Percentiles rank a stretch among this genome's conserved stretches.
Conservation (phyloP, 495 filamentous ascomycete species). For the Aspergillus leporis region DNA sequence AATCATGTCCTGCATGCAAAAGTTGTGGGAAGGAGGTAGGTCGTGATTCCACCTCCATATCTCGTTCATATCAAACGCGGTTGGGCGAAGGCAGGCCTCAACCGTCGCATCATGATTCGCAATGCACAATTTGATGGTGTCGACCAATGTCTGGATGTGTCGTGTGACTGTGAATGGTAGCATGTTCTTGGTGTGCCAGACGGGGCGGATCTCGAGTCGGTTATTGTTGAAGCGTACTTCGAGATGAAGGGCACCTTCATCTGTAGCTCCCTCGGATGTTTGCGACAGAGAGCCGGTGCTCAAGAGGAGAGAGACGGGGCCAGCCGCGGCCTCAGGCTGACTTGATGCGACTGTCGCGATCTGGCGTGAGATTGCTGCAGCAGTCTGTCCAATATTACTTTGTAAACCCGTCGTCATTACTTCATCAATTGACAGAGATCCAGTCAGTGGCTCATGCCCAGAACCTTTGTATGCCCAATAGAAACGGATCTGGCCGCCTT, state of each 20-base stretch:
- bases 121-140: slow-evolving; percentile 33
- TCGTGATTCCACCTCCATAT: slow-evolving; percentile 38
- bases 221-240: slow-evolving; percentile 26
- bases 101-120: slow-evolving; percentile 22
- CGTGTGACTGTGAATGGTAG: slow-evolving; percentile 35
- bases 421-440: slow-evolving; percentile 22
- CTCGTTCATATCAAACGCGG: slow-evolving; percentile 28
- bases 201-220: slow-evolving; percentile 28
- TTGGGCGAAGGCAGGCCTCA: slow-evolving; percentile 28
- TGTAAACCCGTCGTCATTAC: slow-evolving; percentile 28
- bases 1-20: slow-evolving; percentile 51
- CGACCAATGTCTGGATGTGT: slow-evolving; percentile 30
- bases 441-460: slow-evolving; percentile 7
- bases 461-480: slow-evolving; percentile 36
- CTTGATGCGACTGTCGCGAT: slow-evolving; percentile 16
- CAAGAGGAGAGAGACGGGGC: slow-evolving; percentile 26
- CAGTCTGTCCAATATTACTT: slow-evolving; percentile 22
- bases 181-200: slow-evolving; percentile 31
- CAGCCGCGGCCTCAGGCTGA: not conserved
- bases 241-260: slow-evolving; percentile 31
- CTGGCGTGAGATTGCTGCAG: slow-evolving; percentile 20
- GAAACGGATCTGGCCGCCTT: slow-evolving; percentile 36
- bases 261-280: slow-evolving; percentile 17
- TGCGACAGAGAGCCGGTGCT: slow-evolving; percentile 31
- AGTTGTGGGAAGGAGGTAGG: slow-evolving; percentile 31